Base-by-base conservation (phyloP, 257 asterid species). In the Coffea canephora region DNA sequence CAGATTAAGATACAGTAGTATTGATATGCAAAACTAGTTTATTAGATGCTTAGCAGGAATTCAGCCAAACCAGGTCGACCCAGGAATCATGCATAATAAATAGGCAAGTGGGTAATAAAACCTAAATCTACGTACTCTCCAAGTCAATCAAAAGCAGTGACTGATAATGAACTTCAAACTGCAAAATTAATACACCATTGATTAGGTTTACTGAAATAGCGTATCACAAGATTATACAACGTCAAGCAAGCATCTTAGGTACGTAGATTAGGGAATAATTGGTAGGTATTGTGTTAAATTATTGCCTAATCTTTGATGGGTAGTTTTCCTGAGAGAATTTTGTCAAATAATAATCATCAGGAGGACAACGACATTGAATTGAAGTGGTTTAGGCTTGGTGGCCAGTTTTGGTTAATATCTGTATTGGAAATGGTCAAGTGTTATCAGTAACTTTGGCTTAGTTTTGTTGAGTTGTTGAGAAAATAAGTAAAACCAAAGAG, bases 381-480 rank as follows among this genome's bases (percentile, higher is more conserved):
- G 54, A 6, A 0, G 59, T 69, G 12, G 69, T 21, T 43, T 71
- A 41, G 36, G 62, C 19, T 52, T 69, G 25, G 59, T 69, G 34
- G 34, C 39, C 34, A 36, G 69, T 49, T 64, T 21, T 0, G 27
- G 69, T 41, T 64, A 36, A 71, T n/a, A 13, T 55, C 8, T 12
- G 3, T 21, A 19, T 71, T 45, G 61, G 49, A 6, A 13, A 27
- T 18, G 65, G 84, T 48, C 64, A 77, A 73, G 74, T 77, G 39
- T 15, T 11, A 54, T 36, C 57, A 68, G 39, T 71, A 48, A 72
- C 71, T 52, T 13, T 39, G 76, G 18, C 14, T 46, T 52, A 41
- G 39, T 69, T 84, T 78, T 18, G 79, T 77, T 75, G 43, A 74
- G 84, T 85, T 72, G 91, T 77, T 84, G 82, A 82, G 89, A 83